These are phyloP conservation scores for Elongisporangium prolatum DNA, from an alignment of 352 stramenopile genomes.

Conservation along the genomic window DNA sequence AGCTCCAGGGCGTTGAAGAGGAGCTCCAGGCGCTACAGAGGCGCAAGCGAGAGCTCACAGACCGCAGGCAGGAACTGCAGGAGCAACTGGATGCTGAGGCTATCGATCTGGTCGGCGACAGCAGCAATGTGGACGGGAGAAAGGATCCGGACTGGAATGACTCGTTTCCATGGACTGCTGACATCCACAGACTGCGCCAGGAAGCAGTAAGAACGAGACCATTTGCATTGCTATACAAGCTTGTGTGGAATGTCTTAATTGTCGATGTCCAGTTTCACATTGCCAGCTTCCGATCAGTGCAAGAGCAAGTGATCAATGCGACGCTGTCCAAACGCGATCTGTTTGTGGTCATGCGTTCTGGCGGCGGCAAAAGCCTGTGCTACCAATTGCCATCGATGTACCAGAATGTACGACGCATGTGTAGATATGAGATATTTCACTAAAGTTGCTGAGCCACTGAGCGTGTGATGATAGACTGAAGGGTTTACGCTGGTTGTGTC, in stretches of 20 bases:
- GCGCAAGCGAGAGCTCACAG: constrained; percentile 47
- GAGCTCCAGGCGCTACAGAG: constrained; percentile 42
- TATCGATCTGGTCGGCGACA: constrained; percentile 1
- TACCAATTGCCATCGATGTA: constrained; percentile 87
- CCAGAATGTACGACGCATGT: constrained; percentile 34
- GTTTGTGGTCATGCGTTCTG: constrained; percentile 93
- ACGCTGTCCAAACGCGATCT: constrained; percentile 85
- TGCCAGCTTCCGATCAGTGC: constrained; percentile 81
- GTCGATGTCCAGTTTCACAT: constrained; percentile 60
- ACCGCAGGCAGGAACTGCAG: constrained; percentile 40
- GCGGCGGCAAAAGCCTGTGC: constrained; percentile 83
- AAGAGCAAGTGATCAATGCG: constrained; percentile 89
- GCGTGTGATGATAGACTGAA: constrained; percentile 18
- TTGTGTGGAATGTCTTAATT: background rate
- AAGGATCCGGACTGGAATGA: constrained; percentile 28
- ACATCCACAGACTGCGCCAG: constrained; percentile 23
- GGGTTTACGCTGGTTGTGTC: constrained; percentile 90
- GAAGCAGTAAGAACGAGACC: constrained; percentile 10
- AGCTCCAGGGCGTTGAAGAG: constrained; percentile 49
- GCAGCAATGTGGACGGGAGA: background rate
- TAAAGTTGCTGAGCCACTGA: background rate
- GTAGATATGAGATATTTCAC: background rate
- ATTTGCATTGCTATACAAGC: background rate
- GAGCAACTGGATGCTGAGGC: constrained; percentile 17
- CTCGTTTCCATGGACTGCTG: constrained; percentile 35